Conservation (phyloP, 805 yeast genomes). For the Lachancea lanzarotensis region DNA sequence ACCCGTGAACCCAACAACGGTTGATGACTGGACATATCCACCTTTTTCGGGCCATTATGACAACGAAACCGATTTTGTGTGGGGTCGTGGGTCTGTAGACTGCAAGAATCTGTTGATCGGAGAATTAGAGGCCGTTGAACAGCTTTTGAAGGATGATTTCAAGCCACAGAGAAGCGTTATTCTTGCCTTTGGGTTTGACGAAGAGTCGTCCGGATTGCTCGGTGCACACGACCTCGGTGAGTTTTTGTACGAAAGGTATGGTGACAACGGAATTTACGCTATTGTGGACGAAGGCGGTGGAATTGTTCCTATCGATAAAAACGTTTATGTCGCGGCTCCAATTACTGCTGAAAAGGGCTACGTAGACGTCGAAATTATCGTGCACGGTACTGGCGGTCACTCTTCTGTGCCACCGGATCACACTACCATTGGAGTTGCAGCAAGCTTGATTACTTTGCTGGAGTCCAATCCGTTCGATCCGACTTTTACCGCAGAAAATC, state of each 20-base stretch:
- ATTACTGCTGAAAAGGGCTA: slow-evolving; percentile 60
- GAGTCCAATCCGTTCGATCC: slow-evolving; percentile 46
- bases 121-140: slow-evolving; percentile 58
- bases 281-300: slow-evolving; percentile 64
- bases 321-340: slow-evolving; percentile 44
- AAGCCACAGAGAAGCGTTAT: slow-evolving; percentile 55
- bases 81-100: slow-evolving; percentile 77
- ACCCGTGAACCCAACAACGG: slow-evolving; percentile 61
- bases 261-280: slow-evolving; percentile 52
- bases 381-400: slow-evolving; percentile 70
- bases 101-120: slow-evolving; percentile 66
- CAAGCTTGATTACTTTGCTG: slow-evolving; percentile 48
- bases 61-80: slow-evolving; percentile 45
- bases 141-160: slow-evolving; percentile 44
- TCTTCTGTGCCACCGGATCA: slow-evolving; percentile 75
- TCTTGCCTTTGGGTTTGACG: slow-evolving; percentile 72
- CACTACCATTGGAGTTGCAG: slow-evolving; percentile 68
- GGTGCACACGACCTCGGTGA: slow-evolving; percentile 52
- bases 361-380: slow-evolving; percentile 43
- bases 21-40: slow-evolving; percentile 55
- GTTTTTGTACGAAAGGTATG: slow-evolving; percentile 47
- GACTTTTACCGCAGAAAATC: slow-evolving; percentile 46
- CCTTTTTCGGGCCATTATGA: slow-evolving; percentile 69
- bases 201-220: slow-evolving; percentile 58
- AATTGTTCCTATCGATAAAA: slow-evolving; percentile 36